A percentile compares a stretch with the other conserved stretches of the same genome.
These are phyloP conservation scores for Lathyrus aphaca DNA, from an alignment of 306 rosid genomes.

Conservation along the genomic window DNA sequence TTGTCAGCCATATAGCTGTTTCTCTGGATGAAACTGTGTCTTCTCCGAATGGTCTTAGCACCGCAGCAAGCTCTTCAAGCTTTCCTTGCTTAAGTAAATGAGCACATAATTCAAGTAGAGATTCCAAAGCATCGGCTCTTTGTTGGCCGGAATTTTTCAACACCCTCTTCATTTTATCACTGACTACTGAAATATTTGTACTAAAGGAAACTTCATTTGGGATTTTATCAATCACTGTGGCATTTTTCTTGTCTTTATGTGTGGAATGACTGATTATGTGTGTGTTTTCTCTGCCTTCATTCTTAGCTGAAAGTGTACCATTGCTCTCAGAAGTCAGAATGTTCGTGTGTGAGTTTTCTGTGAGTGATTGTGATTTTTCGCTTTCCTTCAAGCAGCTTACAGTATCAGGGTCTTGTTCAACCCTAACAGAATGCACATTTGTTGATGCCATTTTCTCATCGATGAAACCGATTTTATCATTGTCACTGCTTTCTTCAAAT, in stretches of 20 bases:
- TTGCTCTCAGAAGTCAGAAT: conserved; percentile 40
- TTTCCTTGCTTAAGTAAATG: conserved; percentile 86
- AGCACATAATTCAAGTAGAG: conserved; percentile 88
- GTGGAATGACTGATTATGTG: conserved; percentile 32
- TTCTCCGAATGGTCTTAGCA: conserved; percentile 83
- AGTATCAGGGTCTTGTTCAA: conserved; percentile 46
- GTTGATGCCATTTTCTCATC: conserved; percentile 54
- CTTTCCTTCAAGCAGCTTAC: conserved; percentile 38
- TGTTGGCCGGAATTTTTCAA: conserved; percentile 53
- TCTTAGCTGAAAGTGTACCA: conserved; percentile 35
- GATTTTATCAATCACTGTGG: conserved; percentile 34
- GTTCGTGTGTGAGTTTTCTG: conserved; percentile 37
- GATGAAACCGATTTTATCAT: conserved; percentile 45
- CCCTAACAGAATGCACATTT: conserved; percentile 26
- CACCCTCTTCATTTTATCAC: conserved; percentile 51
- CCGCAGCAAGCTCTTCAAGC: conserved; percentile 86
- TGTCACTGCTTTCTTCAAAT: background rate
- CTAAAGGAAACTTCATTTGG: conserved; percentile 46
- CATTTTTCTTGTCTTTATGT: conserved; percentile 37
- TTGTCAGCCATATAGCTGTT: conserved; percentile 80
- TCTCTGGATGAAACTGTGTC: conserved; percentile 88
- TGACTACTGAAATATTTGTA: conserved; percentile 38
- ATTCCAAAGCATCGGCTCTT: conserved; percentile 89
- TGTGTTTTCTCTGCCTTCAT: conserved; percentile 42
- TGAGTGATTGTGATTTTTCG: background rate